phyloP scores from a whole-genome alignment of 495 filamentous ascomycete genomes.

The Penicillium parvum region DNA sequence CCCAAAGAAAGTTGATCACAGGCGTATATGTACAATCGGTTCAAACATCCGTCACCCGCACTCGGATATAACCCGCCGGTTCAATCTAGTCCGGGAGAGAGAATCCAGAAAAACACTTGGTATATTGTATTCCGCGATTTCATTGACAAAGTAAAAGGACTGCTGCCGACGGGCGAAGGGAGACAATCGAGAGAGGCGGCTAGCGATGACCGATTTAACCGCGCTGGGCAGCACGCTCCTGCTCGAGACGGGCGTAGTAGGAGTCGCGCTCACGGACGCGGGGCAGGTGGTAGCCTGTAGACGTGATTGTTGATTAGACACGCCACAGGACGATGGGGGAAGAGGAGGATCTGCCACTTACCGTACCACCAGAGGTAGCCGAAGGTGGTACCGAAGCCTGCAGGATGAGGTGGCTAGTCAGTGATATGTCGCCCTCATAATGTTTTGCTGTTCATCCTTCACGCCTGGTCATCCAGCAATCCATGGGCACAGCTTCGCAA shows the following conservation, averaged over 20 bases:
- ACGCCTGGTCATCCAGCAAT: conserved; percentile 11
- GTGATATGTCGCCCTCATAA: background rate
- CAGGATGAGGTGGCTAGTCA: conserved; percentile 5
- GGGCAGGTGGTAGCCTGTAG: conserved; percentile 71
- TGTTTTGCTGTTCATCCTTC: background rate
- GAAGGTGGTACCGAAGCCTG: conserved; percentile 64
- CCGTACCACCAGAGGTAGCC: conserved; percentile 82
- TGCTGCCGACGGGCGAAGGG: conserved; percentile 21
- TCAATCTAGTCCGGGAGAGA: conserved; percentile 8
- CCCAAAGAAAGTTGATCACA: conserved; percentile 16
- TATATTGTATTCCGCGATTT: conserved; percentile 7
- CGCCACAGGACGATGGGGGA: background rate
- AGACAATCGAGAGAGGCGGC: conserved; percentile 11
- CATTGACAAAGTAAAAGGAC: conserved; percentile 16
- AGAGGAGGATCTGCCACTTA: conserved; percentile 43
- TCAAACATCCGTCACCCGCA: conserved; percentile 10
- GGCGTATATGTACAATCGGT: conserved; percentile 32
- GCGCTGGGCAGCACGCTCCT: conserved; percentile 51
- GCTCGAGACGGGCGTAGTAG: conserved; percentile 74
- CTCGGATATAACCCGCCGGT: conserved; percentile 16
- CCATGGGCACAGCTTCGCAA: no score
- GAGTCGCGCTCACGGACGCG: conserved; percentile 67
- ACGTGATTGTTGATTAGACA: background rate
- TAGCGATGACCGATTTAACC: conserved; percentile 25
- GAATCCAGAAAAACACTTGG: background rate